Evolutionary conservation across 2,329 filamentous ascomycete species (phyloP).

Genomic region (Trichoderma simmonsii): DNA sequence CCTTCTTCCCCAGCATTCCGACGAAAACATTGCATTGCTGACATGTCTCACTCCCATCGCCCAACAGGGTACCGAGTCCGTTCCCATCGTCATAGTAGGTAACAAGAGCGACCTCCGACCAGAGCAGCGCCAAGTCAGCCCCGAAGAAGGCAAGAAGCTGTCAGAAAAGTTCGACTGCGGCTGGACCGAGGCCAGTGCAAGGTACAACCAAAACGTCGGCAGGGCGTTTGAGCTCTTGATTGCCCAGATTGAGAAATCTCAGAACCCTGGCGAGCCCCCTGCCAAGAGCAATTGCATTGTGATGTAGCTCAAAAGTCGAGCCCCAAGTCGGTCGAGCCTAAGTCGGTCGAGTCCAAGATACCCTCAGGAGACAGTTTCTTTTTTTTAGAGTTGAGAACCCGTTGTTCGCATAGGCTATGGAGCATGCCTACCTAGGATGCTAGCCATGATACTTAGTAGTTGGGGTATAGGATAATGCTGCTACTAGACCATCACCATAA

Average conservation of each 20-base stretch:
- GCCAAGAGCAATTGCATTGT: slow-evolving; percentile 76
- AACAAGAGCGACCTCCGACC: slow-evolving; percentile 95
- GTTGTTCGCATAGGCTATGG: background rate
- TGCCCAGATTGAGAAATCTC: slow-evolving; percentile 88
- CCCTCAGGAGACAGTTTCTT: background rate
- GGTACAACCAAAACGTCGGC: slow-evolving; percentile 89
- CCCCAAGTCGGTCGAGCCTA: background rate
- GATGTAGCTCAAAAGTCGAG: slow-evolving; percentile 59
- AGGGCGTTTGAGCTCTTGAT: slow-evolving; percentile 95
- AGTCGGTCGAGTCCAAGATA: background rate
- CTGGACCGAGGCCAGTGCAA: slow-evolving; percentile 91
- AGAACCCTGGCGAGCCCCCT: slow-evolving; percentile 82
- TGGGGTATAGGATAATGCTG: slow-evolving; percentile 5
- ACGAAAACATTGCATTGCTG: background rate
- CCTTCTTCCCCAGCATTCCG: background rate
- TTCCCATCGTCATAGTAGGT: slow-evolving; percentile 90
- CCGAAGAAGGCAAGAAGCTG: slow-evolving; percentile 80
- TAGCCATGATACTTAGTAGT: background rate
- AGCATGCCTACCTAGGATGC: background rate
- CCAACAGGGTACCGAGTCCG: slow-evolving; percentile 77
- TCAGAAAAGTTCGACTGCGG: slow-evolving; percentile 86
- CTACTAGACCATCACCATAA: background rate
- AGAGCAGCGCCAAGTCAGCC: slow-evolving; percentile 86
- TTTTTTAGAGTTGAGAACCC: background rate
- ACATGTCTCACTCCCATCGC: background rate